phyloP scores from a whole-genome alignment of 169 alveolate genomes.

The Plasmodium cynomolgi region DNA sequence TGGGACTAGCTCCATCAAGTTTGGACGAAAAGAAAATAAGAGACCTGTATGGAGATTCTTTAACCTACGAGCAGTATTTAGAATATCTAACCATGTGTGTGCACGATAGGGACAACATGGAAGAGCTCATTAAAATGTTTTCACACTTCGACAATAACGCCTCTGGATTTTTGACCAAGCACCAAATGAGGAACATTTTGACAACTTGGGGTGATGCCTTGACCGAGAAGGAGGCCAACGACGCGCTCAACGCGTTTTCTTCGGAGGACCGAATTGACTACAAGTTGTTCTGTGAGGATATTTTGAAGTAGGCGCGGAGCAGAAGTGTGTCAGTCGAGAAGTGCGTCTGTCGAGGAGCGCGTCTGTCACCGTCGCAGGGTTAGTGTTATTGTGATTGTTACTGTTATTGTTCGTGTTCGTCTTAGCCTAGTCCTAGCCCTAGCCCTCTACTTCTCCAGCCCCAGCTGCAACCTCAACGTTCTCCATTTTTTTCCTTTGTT shows the following conservation, averaged over 20 bases:
- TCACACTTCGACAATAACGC: constrained; percentile 78
- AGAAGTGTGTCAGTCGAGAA: not conserved
- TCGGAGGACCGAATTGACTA: constrained; percentile 42
- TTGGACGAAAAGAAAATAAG: constrained; percentile 75
- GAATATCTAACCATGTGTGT: constrained; percentile 77
- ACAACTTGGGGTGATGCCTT: constrained; percentile 83
- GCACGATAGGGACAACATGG: constrained; percentile 81
- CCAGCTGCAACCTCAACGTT: not conserved
- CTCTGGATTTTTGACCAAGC: constrained; percentile 74
- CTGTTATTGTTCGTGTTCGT: too few relatives aligned
- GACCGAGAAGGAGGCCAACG: constrained; percentile 76
- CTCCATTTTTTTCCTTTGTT: not conserved
- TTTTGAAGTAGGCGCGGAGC: constrained; percentile 6
- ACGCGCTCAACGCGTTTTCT: constrained; percentile 71
- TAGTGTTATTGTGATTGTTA: too few relatives aligned
- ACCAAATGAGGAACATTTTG: constrained; percentile 80
- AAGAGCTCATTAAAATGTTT: constrained; percentile 78
- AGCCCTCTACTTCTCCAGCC: not conserved
- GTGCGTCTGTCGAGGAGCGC: not conserved
- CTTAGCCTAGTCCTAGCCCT: not conserved
- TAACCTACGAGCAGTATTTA: constrained; percentile 78
- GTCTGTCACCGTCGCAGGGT: not conserved
- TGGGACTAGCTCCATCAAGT: constrained; percentile 84
- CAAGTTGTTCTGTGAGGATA: constrained; percentile 51
- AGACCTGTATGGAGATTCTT: constrained; percentile 74